Conservation (phyloP, 306 rosid species). For the Hippophae tibetana region DNA sequence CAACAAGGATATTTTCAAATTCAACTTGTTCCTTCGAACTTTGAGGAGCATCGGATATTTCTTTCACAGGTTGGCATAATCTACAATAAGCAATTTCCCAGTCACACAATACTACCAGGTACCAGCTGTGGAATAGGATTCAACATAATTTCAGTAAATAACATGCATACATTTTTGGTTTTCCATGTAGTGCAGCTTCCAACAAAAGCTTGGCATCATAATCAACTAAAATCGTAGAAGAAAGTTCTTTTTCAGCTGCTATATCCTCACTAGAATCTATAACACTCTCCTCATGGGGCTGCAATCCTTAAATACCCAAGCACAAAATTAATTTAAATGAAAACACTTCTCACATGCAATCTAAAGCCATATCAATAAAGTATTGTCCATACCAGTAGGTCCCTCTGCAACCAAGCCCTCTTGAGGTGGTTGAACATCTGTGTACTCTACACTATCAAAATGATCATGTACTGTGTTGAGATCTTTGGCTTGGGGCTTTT, state of each 20-base stretch:
- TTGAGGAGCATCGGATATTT: constrained; percentile 23
- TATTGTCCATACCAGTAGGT: constrained; percentile 17
- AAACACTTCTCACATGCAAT: constrained; percentile 15
- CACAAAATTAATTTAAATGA: constrained; percentile 18
- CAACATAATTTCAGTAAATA: constrained; percentile 14
- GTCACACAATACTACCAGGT: constrained; percentile 23
- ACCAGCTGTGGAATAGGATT: constrained; percentile 20
- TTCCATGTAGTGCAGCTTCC: constrained; percentile 56
- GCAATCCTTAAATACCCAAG: constrained; percentile 42
- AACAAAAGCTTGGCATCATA: constrained; percentile 26
- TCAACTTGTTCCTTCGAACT: constrained; percentile 20
- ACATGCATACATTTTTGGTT: constrained; percentile 50
- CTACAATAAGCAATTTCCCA: constrained; percentile 33
- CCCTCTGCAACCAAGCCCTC: constrained; percentile 14
- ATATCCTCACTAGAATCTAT: constrained; percentile 27
- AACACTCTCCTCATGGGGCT: constrained; percentile 35
- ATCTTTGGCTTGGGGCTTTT: constrained; percentile 35
- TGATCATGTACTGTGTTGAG: constrained; percentile 11
- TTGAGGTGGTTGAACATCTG: constrained; percentile 17
- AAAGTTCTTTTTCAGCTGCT: constrained; percentile 25
- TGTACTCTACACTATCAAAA: constrained; percentile 20
- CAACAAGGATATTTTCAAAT: constrained; percentile 25
- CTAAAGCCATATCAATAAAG: constrained; percentile 33
- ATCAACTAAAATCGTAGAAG: constrained; percentile 30
- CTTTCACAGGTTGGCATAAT: constrained; percentile 39